Evolutionary conservation across 352 stramenopile genomes (phyloP).

Genomic region (Pythium aquatile): DNA sequence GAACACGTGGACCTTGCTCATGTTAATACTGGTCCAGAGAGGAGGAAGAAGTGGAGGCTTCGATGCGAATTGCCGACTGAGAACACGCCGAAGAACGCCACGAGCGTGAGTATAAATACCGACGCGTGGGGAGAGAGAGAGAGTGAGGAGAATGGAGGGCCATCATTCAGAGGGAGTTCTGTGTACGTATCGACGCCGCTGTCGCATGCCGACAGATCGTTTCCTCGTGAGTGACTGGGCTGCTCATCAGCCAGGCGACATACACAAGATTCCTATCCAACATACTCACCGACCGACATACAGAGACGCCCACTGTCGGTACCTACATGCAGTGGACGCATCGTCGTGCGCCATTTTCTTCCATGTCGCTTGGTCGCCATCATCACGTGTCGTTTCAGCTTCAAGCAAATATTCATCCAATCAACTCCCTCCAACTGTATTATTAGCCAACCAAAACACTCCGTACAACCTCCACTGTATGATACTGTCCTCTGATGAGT

Average conservation of each 20-base stretch:
- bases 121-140: too few relatives aligned
- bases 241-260: not conserved
- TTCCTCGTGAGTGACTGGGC: not conserved
- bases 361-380: not conserved
- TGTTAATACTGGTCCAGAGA: not conserved
- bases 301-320: too few relatives aligned
- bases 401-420: not conserved
- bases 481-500: not conserved
- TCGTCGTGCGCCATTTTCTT: not conserved
- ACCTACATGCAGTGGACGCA: too few relatives aligned
- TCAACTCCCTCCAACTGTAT: not conserved
- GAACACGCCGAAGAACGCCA: not conserved
- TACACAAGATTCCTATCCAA: not conserved
- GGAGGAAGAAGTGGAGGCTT: not conserved
- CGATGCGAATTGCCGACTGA: not conserved
- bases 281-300: too few relatives aligned
- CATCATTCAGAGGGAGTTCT: not conserved
- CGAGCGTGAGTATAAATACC: not conserved
- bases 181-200: not conserved
- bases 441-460: not conserved
- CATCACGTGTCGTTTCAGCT: not conserved
- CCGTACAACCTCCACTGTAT: not conserved
- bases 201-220: not conserved
- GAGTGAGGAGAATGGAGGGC: too few relatives aligned
- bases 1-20: constrained; percentile 41